These are phyloP conservation scores for Dichotomocladium elegans DNA, from an alignment of 371 early-diverging fungal genomes.

Conservation along the genomic window DNA sequence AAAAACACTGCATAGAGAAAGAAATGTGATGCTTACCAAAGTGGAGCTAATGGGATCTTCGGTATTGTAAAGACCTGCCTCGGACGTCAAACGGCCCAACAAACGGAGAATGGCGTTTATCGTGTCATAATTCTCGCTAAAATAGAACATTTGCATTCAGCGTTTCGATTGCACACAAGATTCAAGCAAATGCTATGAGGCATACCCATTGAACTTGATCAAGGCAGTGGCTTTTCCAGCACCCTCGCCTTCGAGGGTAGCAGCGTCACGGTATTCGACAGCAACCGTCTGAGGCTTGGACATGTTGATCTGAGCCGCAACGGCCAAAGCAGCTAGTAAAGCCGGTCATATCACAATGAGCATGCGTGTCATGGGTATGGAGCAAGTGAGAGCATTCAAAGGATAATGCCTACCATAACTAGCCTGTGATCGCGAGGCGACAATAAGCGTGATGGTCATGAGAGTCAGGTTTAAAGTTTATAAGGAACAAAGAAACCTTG, in stretches of 20 bases:
- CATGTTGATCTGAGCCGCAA: conserved; percentile 35
- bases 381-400: too few species aligned
- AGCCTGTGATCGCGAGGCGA: conserved; percentile 39
- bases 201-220: conserved; percentile 37
- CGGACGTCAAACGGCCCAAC: conserved; percentile 35
- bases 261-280: conserved; percentile 37
- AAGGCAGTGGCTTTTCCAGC: conserved; percentile 29
- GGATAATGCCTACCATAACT: conserved; percentile 22
- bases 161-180: too few species aligned
- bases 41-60: conserved; percentile 40
- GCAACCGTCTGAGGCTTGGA: conserved; percentile 34
- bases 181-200: too few species aligned
- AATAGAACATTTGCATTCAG: too few species aligned
- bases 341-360: background rate
- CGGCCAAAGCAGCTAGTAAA: conserved; percentile 27
- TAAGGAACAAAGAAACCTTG: background rate
- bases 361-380: too few species aligned
- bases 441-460: conserved; percentile 27
- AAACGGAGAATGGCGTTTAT: conserved; percentile 41
- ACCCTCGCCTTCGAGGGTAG: conserved; percentile 33
- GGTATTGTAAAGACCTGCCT: conserved; percentile 35
- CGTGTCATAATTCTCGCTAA: conserved; percentile 37
- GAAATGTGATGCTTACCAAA: conserved; percentile 31
- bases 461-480: background rate
- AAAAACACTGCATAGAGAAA: too few species aligned